Evolutionary conservation across 495 filamentous ascomycete species (phyloP).

Genomic region (Penicillium lagena): DNA sequence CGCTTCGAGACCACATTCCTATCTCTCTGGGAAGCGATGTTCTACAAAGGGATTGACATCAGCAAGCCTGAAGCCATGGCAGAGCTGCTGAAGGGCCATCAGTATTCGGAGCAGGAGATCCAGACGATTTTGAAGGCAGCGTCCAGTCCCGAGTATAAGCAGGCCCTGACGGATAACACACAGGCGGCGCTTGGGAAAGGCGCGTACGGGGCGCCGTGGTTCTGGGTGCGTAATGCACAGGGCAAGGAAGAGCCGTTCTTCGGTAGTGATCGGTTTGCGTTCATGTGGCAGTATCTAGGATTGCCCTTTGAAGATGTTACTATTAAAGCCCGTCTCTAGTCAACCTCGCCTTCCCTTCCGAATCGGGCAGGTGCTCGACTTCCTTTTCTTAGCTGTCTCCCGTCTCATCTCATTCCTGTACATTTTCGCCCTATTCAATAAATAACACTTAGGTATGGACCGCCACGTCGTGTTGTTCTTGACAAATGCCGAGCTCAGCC

Average conservation of each 20-base stretch:
- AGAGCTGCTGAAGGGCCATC: constrained; percentile 21
- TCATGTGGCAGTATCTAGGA: constrained; percentile 34
- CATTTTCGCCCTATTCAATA: too few relatives aligned
- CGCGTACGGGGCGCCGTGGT: constrained; percentile 71
- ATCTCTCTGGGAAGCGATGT: constrained; percentile 40
- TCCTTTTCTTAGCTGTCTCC: too few relatives aligned
- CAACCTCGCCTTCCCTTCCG: too few relatives aligned
- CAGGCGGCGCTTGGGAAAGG: constrained; percentile 51
- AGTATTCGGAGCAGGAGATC: constrained; percentile 36
- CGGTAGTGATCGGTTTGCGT: constrained; percentile 63
- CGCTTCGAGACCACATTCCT: constrained; percentile 39
- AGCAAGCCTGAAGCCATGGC: constrained; percentile 38
- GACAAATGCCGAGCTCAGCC: constrained; percentile 41
- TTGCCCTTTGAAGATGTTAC: constrained; percentile 29
- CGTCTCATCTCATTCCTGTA: too few relatives aligned
- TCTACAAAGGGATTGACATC: constrained; percentile 39
- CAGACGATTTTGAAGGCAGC: constrained; percentile 46
- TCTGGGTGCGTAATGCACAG: constrained; percentile 57
- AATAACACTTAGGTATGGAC: too few relatives aligned
- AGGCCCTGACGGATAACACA: constrained; percentile 50
- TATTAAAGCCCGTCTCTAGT: neutral
- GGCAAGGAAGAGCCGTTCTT: constrained; percentile 65
- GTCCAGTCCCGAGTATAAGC: constrained; percentile 47
- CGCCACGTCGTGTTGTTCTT: constrained; percentile 13
- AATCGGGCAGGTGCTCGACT: too few relatives aligned